Base-by-base conservation (phyloP, 2,329 filamentous ascomycete genomes). In the Lachnellula hyalina region DNA sequence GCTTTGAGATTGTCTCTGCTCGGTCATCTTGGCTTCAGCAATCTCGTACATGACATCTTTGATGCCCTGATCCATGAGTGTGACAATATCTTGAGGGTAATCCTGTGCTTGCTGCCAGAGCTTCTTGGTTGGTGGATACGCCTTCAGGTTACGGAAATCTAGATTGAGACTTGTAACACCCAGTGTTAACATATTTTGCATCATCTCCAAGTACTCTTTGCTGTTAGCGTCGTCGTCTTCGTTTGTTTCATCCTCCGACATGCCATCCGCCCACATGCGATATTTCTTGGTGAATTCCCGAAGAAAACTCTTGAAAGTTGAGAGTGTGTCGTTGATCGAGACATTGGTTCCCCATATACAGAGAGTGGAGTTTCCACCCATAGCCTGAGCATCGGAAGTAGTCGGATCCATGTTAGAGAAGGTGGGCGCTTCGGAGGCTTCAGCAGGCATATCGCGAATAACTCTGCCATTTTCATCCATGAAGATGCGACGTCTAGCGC, bases 291-390 rank as follows among this genome's bases (percentile, higher is more conserved):
- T 90, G 65, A 94, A 99, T 70, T 96, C 95, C 68, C 85, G 84
- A 28, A 99, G 76, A 67, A 99, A 99, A 61, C 94, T 91, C 68
- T 94, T 93, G 77, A 96, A 96, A 0, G 86, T 80, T 50, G 85
- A 83, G 71, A 95, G 89, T 0, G 90, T 91, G 70, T 97, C 92
- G 57, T 90, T 84, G 51, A 99, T 87, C 5, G 93, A 96, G 49
- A 99, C 89, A 40, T 96, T 97, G 44, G 94, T 99, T 71, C 94
- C 94, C 94, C 94, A 99, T 61, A 99, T 93, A 55, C 95, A 83
- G 63, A 87, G 85, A 53, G 87, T 86, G 40, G 89, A 89, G 55
- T 83, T 83, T 2, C 92, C 94, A 40, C 91, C 93, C 41, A 96
- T 82, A 1, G 80, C 83, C 67, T 96, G 89, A 0, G 94, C 94